Conservation (phyloP, 371 early-diverging fungal species). For the Dichotomocladium elegans region DNA sequence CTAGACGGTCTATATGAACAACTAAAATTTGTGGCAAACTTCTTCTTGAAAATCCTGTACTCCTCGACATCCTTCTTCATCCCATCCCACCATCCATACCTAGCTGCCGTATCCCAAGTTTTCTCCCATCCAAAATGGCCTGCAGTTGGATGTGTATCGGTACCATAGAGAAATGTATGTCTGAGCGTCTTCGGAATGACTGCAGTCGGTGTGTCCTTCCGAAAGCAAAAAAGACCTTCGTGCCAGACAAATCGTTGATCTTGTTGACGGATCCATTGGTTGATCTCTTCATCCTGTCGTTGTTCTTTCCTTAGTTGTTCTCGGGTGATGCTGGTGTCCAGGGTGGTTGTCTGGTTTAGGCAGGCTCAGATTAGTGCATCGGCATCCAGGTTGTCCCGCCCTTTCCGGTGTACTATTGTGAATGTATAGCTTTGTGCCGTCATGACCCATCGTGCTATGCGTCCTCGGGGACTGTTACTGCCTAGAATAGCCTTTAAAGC, state of each 20-base stretch:
- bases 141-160: neutral
- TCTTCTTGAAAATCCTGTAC: no score
- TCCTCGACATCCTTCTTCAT: neutral
- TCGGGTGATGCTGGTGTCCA: neutral
- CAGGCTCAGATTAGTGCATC: neutral
- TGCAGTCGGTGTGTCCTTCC: neutral
- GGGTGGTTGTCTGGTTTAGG: neutral
- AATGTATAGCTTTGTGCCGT: neutral
- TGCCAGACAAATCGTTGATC: neutral
- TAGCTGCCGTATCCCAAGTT: slow-evolving; percentile 1
- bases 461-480: no score
- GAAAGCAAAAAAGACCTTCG: neutral
- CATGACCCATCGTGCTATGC: neutral
- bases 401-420: no score
- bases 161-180: neutral
- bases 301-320: neutral
- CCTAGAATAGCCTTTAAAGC: no score
- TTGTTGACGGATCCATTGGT: no score
- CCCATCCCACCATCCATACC: no score
- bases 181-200: neutral
- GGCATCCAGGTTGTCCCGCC: neutral
- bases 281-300: neutral
- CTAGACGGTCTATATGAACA: no score
- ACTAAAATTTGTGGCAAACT: no score
- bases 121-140: slow-evolving; percentile 15